A percentile compares a stretch with the other conserved stretches of the same genome.
phyloP scores from a whole-genome alignment of 441 rosid species.

The Mallotus japonicus region DNA sequence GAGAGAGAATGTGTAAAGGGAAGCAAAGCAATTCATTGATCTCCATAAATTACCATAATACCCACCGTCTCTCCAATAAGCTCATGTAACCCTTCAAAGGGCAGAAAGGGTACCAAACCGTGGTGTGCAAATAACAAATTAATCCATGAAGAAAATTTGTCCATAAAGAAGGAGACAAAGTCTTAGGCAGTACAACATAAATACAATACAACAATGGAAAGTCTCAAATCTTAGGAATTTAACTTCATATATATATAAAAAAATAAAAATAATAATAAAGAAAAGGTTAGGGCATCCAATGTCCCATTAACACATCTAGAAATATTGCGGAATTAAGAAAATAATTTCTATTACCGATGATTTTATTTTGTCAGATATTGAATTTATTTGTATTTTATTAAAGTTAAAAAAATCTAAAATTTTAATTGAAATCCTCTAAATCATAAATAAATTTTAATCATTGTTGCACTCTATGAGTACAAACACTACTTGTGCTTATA shows the following conservation, averaged over 20 bases:
- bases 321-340: not conserved
- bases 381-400: too few relatives aligned
- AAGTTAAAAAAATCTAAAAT: too few relatives aligned
- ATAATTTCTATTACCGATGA: too few relatives aligned
- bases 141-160: conserved; percentile 31
- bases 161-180: conserved; percentile 40
- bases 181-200: conserved; percentile 25
- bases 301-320: conserved; percentile 19
- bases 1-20: conserved; percentile 1
- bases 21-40: conserved; percentile 1
- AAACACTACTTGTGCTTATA: too few relatives aligned
- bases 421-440: too few relatives aligned
- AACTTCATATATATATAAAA: not conserved
- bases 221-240: conserved; percentile 15
- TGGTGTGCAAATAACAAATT: not conserved
- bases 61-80: not conserved
- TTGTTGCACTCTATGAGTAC: too few relatives aligned
- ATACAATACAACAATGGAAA: conserved; percentile 13
- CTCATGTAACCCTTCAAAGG: not conserved
- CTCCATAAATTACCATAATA: not conserved
- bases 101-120: not conserved
- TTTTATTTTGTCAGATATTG: too few relatives aligned
- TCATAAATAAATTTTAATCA: too few relatives aligned
- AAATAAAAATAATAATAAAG: not conserved
- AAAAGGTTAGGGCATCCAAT: conserved; percentile 39